Percentiles rank a stretch among this genome's conserved stretches.
phyloP scores from a whole-genome alignment of 2,329 filamentous ascomycete species.

The Cadophora malorum region DNA sequence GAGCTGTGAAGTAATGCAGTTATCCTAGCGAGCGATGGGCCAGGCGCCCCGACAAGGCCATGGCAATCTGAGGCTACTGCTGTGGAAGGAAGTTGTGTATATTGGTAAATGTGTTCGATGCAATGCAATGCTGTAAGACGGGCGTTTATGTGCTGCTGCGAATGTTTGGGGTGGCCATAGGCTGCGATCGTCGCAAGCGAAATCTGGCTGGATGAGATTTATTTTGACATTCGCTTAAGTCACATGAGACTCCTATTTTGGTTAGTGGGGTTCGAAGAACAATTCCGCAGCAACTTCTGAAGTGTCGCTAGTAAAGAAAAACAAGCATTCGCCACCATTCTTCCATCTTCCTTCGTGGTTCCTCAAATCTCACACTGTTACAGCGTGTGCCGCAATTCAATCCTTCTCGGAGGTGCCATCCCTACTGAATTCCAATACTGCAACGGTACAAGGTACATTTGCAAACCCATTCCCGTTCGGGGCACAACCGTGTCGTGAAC shows the following conservation, averaged over 20 bases:
- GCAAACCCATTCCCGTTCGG: conserved; percentile 9
- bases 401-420: conserved; percentile 12
- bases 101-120: conserved; percentile 27
- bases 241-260: neutral
- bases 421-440: conserved; percentile 27
- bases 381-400: neutral
- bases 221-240: neutral
- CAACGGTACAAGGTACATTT: conserved; percentile 28
- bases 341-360: conserved; percentile 5
- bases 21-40: neutral
- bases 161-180: neutral
- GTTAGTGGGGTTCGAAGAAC: neutral
- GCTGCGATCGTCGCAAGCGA: neutral
- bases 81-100: conserved; percentile 17
- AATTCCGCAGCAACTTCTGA: neutral
- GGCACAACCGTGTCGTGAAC: conserved; percentile 20
- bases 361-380: conserved; percentile 17
- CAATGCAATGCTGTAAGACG: conserved; percentile 28
- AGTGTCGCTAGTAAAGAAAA: conserved; percentile 3
- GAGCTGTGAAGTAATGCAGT: neutral
- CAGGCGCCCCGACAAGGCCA: neutral
- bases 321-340: conserved; percentile 3
- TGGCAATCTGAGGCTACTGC: conserved; percentile 8
- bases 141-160: conserved; percentile 3
- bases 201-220: neutral